A percentile compares a stretch with the other conserved stretches of the same genome.
Conservation (phyloP, 352 stramenopile genomes). For the Halophytophthora batemanensis region DNA sequence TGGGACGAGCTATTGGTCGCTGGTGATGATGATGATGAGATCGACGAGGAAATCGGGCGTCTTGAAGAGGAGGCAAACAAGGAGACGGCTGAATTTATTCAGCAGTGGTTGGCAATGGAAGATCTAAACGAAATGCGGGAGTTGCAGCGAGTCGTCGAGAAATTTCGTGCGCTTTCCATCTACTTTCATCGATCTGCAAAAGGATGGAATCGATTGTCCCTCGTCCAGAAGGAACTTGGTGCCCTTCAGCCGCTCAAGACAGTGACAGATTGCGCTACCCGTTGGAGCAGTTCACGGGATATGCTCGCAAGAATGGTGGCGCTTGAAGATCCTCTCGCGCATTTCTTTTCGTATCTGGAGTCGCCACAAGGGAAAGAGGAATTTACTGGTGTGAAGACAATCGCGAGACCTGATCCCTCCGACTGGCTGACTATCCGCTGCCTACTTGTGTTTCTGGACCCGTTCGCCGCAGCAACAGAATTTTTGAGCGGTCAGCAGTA, state of each 20-base stretch:
- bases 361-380: conserved; percentile 1
- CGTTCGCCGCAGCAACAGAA: conserved; percentile 5
- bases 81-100: no score
- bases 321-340: background rate
- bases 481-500: conserved; percentile 2
- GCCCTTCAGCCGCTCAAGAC: background rate
- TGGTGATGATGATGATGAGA: no score
- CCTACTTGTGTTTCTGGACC: conserved; percentile 2
- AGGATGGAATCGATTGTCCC: background rate
- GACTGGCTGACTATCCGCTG: conserved; percentile 9
- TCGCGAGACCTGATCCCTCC: background rate
- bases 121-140: background rate
- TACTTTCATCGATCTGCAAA: conserved; percentile 3
- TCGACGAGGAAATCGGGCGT: no score
- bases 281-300: conserved; percentile 10
- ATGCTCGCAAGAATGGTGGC: conserved; percentile 8
- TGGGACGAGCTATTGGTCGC: no score
- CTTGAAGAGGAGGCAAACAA: no score
- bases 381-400: conserved; percentile 1
- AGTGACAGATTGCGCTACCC: conserved; percentile 8
- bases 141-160: background rate
- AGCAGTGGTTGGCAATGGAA: no score
- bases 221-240: background rate
- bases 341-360: conserved; percentile 2
- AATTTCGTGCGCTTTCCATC: background rate